Base-by-base conservation (phyloP, 441 rosid species). In the Capsella rubella region DNA sequence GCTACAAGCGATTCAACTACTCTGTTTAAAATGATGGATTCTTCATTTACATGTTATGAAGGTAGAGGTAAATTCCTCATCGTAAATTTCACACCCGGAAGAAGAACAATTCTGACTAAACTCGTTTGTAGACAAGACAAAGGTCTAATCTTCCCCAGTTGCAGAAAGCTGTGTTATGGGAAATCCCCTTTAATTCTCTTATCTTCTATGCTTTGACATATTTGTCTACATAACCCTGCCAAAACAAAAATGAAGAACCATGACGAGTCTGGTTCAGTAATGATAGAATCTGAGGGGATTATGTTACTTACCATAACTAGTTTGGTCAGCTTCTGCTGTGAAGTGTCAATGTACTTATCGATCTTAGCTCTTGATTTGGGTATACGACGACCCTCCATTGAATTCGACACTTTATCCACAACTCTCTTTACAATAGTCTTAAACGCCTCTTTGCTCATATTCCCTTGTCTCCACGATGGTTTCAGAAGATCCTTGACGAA, bases 401-500 rank as follows among this genome's bases (percentile, higher is more conserved):
- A 91, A 57, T 87, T 93, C 9, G 93, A 81, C 6, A 91, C 98
- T 78, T 93, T 93, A 45, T 91, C 98, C 43, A 93, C 97, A 4
- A 86, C 87, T 81, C 93, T 91, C 85, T 91, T 91, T 60, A 91
- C 96, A 57, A 93, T 89, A 50, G 92, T 93, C 83, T 93, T 93
- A 70, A 91, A 93, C 57, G 97, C 94, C 78, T 93, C 97, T 83
- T 91, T 93, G 82, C 97, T 93, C 96, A 93, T 93, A 69, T 89
- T 87, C 75, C 98, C 96, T 73, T 93, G 92, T 52, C 85, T 83
- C 98, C 97, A 93, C 5, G 95, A 90, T 3, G 98, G 98, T 84
- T 85, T 89, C 52, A 91, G 78, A 79, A 90, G 86, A 74, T 87
- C 98, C 84, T 93, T 93, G 21, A 93, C 97, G 77, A 93, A 93